Evolutionary conservation across 805 yeast species (phyloP), one percentile per base, ranked within the genome.

Genomic region (Candida parachauliodes): DNA sequence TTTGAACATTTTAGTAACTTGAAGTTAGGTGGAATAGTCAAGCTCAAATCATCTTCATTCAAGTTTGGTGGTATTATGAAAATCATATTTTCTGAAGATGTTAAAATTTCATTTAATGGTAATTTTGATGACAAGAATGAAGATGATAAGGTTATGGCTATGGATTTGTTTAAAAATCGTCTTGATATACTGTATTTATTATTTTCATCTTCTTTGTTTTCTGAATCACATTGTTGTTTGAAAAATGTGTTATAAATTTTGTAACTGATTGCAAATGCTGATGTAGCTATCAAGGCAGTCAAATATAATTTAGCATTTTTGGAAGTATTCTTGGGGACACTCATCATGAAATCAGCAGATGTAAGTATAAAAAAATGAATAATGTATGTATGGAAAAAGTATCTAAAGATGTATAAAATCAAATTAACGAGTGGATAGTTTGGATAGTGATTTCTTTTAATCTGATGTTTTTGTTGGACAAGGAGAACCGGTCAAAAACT

Each of bases 11-110:
- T 54, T 39, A 68, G 56, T 34, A 68, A 54, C 49, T 64, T 66
- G 50, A 60, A 68, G 47, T 68, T 68, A 4, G 43, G 37, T 5
- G 40, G 40, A 10, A 14, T 49, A 42, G 21, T 35, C 26, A 20
- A 33, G 28, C 46, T 55, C 33, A 67, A 55, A 42, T 68, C 73
- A 22, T 65, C 71, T 20, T 62, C 49, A 9, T 62, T 57, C 19
- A 68, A 52, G 37, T 67, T 59, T 3, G 74, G 74, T 5, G 74
- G 72, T 20, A 68, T 56, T 33, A 68, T 68, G 45, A 68, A 68
- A 6, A 69, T 62, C 26, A 68, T 65, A 44, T 68, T 68, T 21
- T 62, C 67, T 2, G 61, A 49, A 4, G 27, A 17, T 21, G 57
- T 60, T 31, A 68, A 50, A 12, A 67, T 65, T 15, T 67, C 70